phyloP scores from a whole-genome alignment of 2,329 filamentous ascomycete species.

The Gnomoniopsis sp. region DNA sequence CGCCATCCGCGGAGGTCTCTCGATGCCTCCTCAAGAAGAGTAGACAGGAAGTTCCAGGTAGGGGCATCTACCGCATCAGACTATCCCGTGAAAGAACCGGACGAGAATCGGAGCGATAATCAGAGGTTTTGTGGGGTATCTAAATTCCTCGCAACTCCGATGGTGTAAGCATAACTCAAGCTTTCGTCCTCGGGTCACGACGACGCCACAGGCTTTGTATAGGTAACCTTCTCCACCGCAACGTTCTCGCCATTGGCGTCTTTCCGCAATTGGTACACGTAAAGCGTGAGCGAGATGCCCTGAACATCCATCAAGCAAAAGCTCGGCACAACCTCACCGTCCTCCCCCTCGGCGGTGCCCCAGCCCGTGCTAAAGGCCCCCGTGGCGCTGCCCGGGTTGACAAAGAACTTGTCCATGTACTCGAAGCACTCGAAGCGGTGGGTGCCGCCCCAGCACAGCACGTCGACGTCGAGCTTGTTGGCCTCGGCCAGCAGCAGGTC shows the following conservation, averaged over 20 bases:
- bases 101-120: too few species aligned
- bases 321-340: constrained; percentile 78
- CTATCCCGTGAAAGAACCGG: too few species aligned
- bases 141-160: background rate
- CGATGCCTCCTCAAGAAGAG: too few species aligned
- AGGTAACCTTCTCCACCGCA: constrained; percentile 82
- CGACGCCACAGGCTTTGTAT: constrained; percentile 67
- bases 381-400: constrained; percentile 65
- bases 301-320: constrained; percentile 99
- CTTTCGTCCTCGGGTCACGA: constrained; percentile 33
- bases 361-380: constrained; percentile 60
- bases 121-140: background rate
- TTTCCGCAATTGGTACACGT: constrained; percentile 85
- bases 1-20: too few species aligned
- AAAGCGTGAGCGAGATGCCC: constrained; percentile 91
- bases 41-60: too few species aligned
- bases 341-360: constrained; percentile 54
- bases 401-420: constrained; percentile 73
- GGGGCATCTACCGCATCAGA: too few species aligned
- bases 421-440: constrained; percentile 69
- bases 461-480: constrained; percentile 65
- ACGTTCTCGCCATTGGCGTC: constrained; percentile 78
- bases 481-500: constrained; percentile 66
- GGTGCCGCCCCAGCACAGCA: constrained; percentile 66
- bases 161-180: background rate